phyloP scores from a whole-genome alignment of 2,329 filamentous ascomycete species.

The Ramularia endophylla region DNA sequence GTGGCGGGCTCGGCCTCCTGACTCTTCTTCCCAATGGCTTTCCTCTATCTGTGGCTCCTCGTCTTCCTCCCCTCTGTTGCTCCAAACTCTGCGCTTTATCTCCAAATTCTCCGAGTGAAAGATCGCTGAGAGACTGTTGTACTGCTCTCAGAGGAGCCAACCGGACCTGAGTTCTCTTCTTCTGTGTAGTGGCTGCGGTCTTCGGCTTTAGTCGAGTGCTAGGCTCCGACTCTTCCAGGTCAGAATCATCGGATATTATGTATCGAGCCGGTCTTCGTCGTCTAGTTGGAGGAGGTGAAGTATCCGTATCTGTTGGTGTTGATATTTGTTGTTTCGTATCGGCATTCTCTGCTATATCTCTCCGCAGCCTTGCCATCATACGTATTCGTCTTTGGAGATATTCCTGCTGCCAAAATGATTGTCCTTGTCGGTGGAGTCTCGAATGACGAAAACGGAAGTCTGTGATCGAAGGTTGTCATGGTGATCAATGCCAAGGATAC shows the following conservation, averaged over 20 bases:
- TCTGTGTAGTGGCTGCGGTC: constrained; percentile 1
- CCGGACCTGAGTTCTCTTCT: constrained; percentile 11
- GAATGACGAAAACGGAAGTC: too few species aligned
- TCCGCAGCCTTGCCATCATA: constrained; percentile 8
- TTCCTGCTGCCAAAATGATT: too few species aligned
- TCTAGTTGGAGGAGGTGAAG: constrained; percentile 2
- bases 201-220: constrained; percentile 4
- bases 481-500: too few species aligned
- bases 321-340: too few species aligned
- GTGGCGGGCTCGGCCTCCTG: constrained; percentile 2
- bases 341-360: background rate
- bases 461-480: too few species aligned
- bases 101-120: background rate
- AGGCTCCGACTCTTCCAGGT: constrained; percentile 8
- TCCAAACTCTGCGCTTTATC: constrained; percentile 5
- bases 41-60: constrained; percentile 7
- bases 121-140: background rate
- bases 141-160: constrained; percentile 10
- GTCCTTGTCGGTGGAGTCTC: too few species aligned
- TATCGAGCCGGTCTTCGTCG: constrained; percentile 4
- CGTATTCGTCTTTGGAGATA: too few species aligned
- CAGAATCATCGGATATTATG: constrained; percentile 12
- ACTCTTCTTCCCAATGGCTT: constrained; percentile 5
- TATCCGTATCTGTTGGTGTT: too few species aligned
- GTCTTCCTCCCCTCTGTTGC: constrained; percentile 4